Evolutionary conservation across 805 yeast genomes (phyloP).

Genomic region (Saturnispora serradocipensis): DNA sequence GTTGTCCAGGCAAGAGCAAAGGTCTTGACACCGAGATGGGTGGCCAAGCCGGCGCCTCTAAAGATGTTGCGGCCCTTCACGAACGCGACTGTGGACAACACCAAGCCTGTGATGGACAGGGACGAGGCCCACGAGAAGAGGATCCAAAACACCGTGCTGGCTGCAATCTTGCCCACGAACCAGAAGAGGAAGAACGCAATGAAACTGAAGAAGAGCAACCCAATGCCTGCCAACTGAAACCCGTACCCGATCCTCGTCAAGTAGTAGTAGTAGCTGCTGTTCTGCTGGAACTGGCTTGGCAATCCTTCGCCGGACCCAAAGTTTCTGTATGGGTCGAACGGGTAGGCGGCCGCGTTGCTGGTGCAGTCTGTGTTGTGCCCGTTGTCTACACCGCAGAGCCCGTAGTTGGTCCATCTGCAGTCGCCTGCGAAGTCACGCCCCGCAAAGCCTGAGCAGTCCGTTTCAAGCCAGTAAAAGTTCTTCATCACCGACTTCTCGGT

Average conservation of each 20-base stretch:
- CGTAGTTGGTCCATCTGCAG: slow-evolving; percentile 75
- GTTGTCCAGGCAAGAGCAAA: slow-evolving; percentile 61
- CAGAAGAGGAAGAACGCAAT: slow-evolving; percentile 25
- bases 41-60: slow-evolving; percentile 31
- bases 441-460: slow-evolving; percentile 52
- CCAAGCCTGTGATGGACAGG: slow-evolving; percentile 37
- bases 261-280: slow-evolving; percentile 50
- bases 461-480: slow-evolving; percentile 72
- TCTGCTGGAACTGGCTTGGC: slow-evolving; percentile 42
- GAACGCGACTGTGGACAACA: slow-evolving; percentile 45
- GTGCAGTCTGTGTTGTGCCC: slow-evolving; percentile 43
- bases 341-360: slow-evolving; percentile 58
- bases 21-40: slow-evolving; percentile 39
- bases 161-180: not conserved
- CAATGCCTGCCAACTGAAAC: slow-evolving; percentile 48
- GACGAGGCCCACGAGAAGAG: slow-evolving; percentile 28
- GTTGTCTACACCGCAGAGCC: slow-evolving; percentile 38
- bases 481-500: slow-evolving; percentile 40
- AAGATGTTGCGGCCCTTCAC: slow-evolving; percentile 44
- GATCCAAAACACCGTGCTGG: slow-evolving; percentile 5
- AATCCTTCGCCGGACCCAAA: slow-evolving; percentile 42
- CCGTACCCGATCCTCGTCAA: slow-evolving; percentile 62
- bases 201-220: slow-evolving; percentile 43
- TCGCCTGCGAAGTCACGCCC: slow-evolving; percentile 37
- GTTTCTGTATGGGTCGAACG: slow-evolving; percentile 74